phyloP scores from a whole-genome alignment of 202 grass and related monocot species.

The Tripidium arundinaceum region DNA sequence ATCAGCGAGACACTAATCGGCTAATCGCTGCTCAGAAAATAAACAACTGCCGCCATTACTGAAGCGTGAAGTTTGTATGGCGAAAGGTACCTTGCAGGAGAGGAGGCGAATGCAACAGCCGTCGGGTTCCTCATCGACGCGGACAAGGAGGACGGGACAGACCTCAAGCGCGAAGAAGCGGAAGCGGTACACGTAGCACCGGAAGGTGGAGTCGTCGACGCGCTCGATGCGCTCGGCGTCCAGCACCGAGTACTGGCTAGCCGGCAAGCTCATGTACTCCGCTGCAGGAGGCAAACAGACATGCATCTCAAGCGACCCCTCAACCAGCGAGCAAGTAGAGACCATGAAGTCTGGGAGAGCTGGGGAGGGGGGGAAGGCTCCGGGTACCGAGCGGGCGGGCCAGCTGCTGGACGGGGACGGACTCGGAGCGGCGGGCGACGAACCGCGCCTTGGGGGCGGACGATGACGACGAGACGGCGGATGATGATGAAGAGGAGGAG shows the following conservation, averaged over 20 bases:
- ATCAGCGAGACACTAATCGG: background rate
- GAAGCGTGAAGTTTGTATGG: background rate
- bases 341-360: background rate
- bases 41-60: background rate
- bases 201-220: slow-evolving; percentile 76
- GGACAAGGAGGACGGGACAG: slow-evolving; percentile 92
- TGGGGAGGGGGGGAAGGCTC: background rate
- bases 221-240: slow-evolving; percentile 92
- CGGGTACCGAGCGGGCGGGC: slow-evolving; percentile 63
- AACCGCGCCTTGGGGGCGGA: slow-evolving; percentile 81
- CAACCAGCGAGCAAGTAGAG: background rate
- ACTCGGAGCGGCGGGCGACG: slow-evolving; percentile 76
- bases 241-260: slow-evolving; percentile 93
- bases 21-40: slow-evolving; percentile 4
- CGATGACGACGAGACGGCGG: slow-evolving; percentile 33
- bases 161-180: slow-evolving; percentile 95
- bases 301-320: background rate
- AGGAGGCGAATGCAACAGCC: slow-evolving; percentile 84
- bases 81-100: slow-evolving; percentile 63
- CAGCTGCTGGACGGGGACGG: slow-evolving; percentile 60
- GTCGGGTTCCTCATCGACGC: slow-evolving; percentile 75
- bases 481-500: background rate
- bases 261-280: slow-evolving; percentile 95
- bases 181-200: slow-evolving; percentile 90
- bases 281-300: slow-evolving; percentile 32